Conservation (phyloP, 495 filamentous ascomycete genomes). For the Tuber umbilicatum region DNA sequence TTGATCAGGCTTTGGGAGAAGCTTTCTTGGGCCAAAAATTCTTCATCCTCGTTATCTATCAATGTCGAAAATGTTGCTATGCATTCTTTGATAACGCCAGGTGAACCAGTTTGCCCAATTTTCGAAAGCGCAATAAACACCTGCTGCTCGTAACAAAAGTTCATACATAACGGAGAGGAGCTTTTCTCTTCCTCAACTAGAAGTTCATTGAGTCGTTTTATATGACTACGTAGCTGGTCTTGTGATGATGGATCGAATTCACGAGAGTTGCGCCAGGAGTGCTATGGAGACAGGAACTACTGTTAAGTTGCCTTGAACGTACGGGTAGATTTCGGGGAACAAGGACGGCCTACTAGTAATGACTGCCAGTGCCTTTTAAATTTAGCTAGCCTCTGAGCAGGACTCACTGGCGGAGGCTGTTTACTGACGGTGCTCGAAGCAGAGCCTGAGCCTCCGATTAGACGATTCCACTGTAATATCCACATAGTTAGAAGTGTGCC, state of each 20-base stretch:
- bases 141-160: slow-evolving; percentile 73
- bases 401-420: slow-evolving; percentile 62
- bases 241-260: slow-evolving; percentile 50
- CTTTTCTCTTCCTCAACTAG: slow-evolving; percentile 83
- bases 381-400: slow-evolving; percentile 75
- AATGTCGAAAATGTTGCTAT: slow-evolving; percentile 78
- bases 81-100: slow-evolving; percentile 76
- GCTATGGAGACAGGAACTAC: slow-evolving; percentile 45
- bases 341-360: slow-evolving; percentile 57
- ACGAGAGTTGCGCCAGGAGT: slow-evolving; percentile 47
- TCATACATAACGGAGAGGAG: slow-evolving; percentile 78
- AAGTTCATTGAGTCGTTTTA: slow-evolving; percentile 66
- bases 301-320: slow-evolving; percentile 15
- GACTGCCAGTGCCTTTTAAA: slow-evolving; percentile 86
- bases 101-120: slow-evolving; percentile 69
- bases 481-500: slow-evolving; percentile 30
- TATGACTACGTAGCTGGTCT: slow-evolving; percentile 50
- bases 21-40: slow-evolving; percentile 72
- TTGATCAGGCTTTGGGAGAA: slow-evolving; percentile 82
- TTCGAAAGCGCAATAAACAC: slow-evolving; percentile 81
- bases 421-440: slow-evolving; percentile 53
- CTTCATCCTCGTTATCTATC: slow-evolving; percentile 91
- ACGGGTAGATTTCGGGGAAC: slow-evolving; percentile 7
- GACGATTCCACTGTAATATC: slow-evolving; percentile 67
- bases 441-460: slow-evolving; percentile 72